Percentiles rank a stretch among this genome's conserved stretches.
These are phyloP conservation scores for Gomphus bonarii DNA, from an alignment of 1,284 basidiomycete species.

Conservation along the genomic window DNA sequence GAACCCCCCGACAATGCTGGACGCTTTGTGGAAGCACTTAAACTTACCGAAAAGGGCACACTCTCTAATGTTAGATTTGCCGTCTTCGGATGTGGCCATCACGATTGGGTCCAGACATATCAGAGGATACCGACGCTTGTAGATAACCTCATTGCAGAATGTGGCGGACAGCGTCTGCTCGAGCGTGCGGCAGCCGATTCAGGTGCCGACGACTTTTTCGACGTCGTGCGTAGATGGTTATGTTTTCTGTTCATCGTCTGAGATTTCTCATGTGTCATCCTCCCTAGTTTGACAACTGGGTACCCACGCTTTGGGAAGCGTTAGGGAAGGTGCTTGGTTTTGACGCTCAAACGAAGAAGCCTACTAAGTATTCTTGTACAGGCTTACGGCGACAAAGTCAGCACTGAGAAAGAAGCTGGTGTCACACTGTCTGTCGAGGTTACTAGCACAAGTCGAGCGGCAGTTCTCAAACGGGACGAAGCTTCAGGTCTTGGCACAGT, in stretches of 20 bases:
- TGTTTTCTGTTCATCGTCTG: background rate
- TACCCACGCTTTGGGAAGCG: constrained; percentile 29
- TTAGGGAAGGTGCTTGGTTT: constrained; percentile 23
- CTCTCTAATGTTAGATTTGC: constrained; percentile 31
- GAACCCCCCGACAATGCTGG: constrained; percentile 41
- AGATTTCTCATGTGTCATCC: background rate
- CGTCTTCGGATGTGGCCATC: constrained; percentile 46
- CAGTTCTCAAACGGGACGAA: constrained; percentile 29
- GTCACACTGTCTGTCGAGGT: constrained; percentile 25
- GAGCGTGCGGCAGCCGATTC: constrained; percentile 34
- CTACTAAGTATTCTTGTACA: background rate
- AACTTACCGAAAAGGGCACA: constrained; percentile 20
- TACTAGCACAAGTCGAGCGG: constrained; percentile 26
- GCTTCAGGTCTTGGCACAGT: constrained; percentile 28
- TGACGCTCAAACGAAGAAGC: background rate
- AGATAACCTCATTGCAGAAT: constrained; percentile 29
- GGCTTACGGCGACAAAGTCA: constrained; percentile 11
- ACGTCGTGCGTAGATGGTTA: constrained; percentile 15
- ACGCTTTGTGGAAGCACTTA: constrained; percentile 35
- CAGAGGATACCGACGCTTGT: constrained; percentile 38
- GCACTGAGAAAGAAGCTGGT: constrained; percentile 15
- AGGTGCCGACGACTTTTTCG: constrained; percentile 33
- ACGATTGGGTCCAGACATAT: constrained; percentile 42
- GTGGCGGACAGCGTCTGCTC: constrained; percentile 32
- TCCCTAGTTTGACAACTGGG: constrained; percentile 33